These are phyloP conservation scores for Calonectria pteridis DNA, from an alignment of 2,329 filamentous ascomycete genomes.

Conservation along the genomic window DNA sequence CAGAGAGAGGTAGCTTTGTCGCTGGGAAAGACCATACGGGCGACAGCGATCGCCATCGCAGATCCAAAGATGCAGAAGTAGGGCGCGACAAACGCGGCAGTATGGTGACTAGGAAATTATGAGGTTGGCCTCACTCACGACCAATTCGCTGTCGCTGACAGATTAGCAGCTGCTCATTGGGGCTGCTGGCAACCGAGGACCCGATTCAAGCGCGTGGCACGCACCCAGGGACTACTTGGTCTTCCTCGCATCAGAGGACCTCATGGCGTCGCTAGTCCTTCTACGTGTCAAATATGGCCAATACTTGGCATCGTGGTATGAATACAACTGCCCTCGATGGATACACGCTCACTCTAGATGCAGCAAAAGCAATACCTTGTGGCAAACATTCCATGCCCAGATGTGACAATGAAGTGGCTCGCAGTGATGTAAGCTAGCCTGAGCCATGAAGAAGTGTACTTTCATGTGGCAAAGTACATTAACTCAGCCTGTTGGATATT, in stretches of 20 bases:
- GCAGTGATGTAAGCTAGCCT: background rate
- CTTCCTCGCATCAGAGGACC: background rate
- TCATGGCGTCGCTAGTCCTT: background rate
- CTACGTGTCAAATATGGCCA: background rate
- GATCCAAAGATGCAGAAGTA: background rate
- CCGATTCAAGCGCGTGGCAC: background rate
- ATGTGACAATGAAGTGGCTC: background rate
- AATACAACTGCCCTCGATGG: too few species aligned
- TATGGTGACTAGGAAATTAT: background rate
- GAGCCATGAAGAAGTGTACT: background rate
- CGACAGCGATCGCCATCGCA: background rate
- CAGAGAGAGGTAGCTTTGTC: background rate
- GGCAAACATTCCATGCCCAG: background rate
- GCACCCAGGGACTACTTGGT: background rate
- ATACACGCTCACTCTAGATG: background rate
- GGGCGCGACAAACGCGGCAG: background rate
- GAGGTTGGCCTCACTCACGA: background rate
- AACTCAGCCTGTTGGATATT: background rate
- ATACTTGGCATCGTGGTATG: background rate
- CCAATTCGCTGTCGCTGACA: background rate
- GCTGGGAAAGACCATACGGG: background rate
- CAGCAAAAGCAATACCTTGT: background rate
- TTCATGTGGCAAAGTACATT: background rate
- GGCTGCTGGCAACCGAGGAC: background rate
- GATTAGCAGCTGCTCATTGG: background rate